Evolutionary conservation across 1,139 yeast genomes (phyloP).

Genomic region (Suhomyces anneliseae): DNA sequence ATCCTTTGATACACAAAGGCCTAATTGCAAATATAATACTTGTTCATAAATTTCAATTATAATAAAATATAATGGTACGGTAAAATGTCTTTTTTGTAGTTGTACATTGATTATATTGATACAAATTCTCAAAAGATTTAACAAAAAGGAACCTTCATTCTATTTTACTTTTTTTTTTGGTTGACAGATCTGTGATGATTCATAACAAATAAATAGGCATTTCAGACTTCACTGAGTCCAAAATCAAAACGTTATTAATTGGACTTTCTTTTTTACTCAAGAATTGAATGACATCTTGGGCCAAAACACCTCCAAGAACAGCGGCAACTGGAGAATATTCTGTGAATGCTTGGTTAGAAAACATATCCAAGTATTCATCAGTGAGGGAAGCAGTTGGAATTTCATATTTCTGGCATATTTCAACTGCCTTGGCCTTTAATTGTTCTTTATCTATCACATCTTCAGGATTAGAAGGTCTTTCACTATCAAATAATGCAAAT

Average conservation of each 20-base stretch:
- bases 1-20: too few relatives aligned
- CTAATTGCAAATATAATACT: too few relatives aligned
- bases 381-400: slow-evolving; percentile 40
- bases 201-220: slow-evolving; percentile 72
- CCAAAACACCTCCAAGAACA: slow-evolving; percentile 82
- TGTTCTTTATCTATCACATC: slow-evolving; percentile 31
- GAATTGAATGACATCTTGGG: slow-evolving; percentile 87
- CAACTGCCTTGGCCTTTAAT: slow-evolving; percentile 27
- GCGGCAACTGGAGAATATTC: slow-evolving; percentile 89
- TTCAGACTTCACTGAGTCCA: slow-evolving; percentile 69
- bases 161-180: too few relatives aligned
- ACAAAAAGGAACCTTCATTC: too few relatives aligned
- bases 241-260: slow-evolving; percentile 72
- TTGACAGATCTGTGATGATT: neutral
- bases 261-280: slow-evolving; percentile 79
- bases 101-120: neutral
- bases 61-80: too few relatives aligned
- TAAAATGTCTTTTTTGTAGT: too few relatives aligned
- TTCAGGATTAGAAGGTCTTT: slow-evolving; percentile 28
- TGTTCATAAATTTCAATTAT: too few relatives aligned
- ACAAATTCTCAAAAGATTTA: neutral
- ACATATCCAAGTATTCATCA: slow-evolving; percentile 36
- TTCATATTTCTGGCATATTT: slow-evolving; percentile 30
- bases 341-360: slow-evolving; percentile 55
- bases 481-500: slow-evolving; percentile 52